Evolutionary conservation across 1,284 basidiomycete species (phyloP).

Genomic region (Ustilago lituana): DNA sequence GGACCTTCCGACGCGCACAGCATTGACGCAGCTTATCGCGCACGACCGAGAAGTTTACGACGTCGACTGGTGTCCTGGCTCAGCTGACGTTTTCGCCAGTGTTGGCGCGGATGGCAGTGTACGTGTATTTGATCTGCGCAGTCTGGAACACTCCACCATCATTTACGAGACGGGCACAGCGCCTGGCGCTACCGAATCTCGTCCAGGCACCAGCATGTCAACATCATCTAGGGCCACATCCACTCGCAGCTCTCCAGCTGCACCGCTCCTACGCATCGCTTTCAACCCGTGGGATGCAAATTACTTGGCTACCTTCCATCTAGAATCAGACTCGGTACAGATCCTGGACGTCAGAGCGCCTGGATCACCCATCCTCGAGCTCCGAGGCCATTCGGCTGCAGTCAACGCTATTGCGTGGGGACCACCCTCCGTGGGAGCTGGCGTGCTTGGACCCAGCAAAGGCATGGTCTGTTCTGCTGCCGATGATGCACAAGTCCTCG

Average conservation of each 20-base stretch:
- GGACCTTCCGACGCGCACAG: slow-evolving; percentile 95
- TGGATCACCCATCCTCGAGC: slow-evolving; percentile 64
- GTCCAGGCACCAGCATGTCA: slow-evolving; percentile 52
- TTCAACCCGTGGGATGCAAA: slow-evolving; percentile 68
- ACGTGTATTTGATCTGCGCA: slow-evolving; percentile 94
- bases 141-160: slow-evolving; percentile 97
- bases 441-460: slow-evolving; percentile 58
- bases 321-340: slow-evolving; percentile 64
- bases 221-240: slow-evolving; percentile 38
- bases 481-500: slow-evolving; percentile 65
- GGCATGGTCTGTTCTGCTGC: slow-evolving; percentile 67
- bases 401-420: slow-evolving; percentile 67
- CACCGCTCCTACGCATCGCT: slow-evolving; percentile 64
- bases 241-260: slow-evolving; percentile 36
- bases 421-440: slow-evolving; percentile 55
- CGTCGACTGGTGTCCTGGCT: slow-evolving; percentile 97
- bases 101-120: slow-evolving; percentile 97
- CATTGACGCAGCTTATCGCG: slow-evolving; percentile 86
- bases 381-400: slow-evolving; percentile 61
- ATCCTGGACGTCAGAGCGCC: slow-evolving; percentile 67
- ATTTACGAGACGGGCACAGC: slow-evolving; percentile 78
- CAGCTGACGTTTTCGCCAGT: slow-evolving; percentile 95
- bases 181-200: slow-evolving; percentile 39
- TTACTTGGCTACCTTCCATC: slow-evolving; percentile 66
- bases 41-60: slow-evolving; percentile 98